Evolutionary conservation across 768 basidiomycete species (phyloP).

Genomic region (Butyriboletus loyo): DNA sequence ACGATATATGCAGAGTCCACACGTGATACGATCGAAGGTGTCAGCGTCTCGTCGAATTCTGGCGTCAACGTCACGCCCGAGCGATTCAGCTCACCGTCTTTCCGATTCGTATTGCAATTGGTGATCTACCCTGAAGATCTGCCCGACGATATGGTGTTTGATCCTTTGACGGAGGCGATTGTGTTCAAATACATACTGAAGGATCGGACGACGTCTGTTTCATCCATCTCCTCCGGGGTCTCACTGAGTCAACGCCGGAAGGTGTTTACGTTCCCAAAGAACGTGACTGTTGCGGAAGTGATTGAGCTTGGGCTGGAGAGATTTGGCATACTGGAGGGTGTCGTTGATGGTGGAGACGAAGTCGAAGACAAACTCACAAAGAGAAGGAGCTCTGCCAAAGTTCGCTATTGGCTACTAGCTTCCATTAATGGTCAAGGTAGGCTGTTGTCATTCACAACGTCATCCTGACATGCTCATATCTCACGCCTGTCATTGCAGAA

Average conservation of each 20-base stretch:
- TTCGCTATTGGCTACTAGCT: slow-evolving; percentile 78
- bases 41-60: slow-evolving; percentile 18
- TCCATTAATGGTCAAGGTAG: slow-evolving; percentile 62
- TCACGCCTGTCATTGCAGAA: slow-evolving; percentile 47
- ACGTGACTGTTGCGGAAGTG: slow-evolving; percentile 93
- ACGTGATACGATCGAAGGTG: slow-evolving; percentile 29
- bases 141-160: slow-evolving; percentile 93
- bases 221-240: slow-evolving; percentile 48
- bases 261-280: slow-evolving; percentile 90
- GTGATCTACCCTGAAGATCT: slow-evolving; percentile 87
- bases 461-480: slow-evolving; percentile 5
- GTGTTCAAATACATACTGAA: slow-evolving; percentile 78
- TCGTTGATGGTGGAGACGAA: slow-evolving; percentile 98
- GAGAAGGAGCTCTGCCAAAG: slow-evolving; percentile 70
- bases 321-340: slow-evolving; percentile 95
- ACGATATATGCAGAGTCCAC: slow-evolving; percentile 37
- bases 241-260: slow-evolving; percentile 67
- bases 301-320: slow-evolving; percentile 89
- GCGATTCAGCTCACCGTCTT: slow-evolving; percentile 78
- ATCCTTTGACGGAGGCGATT: slow-evolving; percentile 88
- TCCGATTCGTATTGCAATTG: slow-evolving; percentile 82
- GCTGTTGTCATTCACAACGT: slow-evolving; percentile 8
- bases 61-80: slow-evolving; percentile 56
- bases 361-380: slow-evolving; percentile 90
- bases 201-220: slow-evolving; percentile 45